Conservation (phyloP, 139 green algal species). For the Chlorella sp. region DNA sequence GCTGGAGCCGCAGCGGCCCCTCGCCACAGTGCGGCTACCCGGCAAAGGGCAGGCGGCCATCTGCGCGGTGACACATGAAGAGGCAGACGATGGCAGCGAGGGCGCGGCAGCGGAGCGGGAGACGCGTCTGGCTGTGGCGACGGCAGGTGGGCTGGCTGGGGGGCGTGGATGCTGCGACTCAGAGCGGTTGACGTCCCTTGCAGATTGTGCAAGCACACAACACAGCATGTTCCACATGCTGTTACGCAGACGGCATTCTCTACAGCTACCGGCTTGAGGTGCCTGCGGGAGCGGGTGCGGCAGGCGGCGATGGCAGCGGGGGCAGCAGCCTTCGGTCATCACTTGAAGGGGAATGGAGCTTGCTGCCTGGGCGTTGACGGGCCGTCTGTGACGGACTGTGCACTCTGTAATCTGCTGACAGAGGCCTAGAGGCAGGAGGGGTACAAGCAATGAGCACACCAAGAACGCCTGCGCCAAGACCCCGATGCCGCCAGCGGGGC, state of each 20-base stretch:
- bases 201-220: too few species aligned
- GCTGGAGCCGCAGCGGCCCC: slow-evolving; percentile 63
- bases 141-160: background rate
- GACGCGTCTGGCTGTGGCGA: slow-evolving; percentile 61
- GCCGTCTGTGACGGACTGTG: too few species aligned
- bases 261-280: slow-evolving; percentile 43
- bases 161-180: too few species aligned
- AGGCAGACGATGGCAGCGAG: background rate
- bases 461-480: too few species aligned
- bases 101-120: background rate
- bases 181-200: too few species aligned
- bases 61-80: slow-evolving; percentile 42
- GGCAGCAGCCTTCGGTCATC: background rate
- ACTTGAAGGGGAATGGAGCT: slow-evolving; percentile 26
- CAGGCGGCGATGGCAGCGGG: background rate
- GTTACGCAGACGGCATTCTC: slow-evolving; percentile 51
- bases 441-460: too few species aligned
- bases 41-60: slow-evolving; percentile 31
- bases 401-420: too few species aligned
- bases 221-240: too few species aligned
- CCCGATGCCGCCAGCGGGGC: too few species aligned
- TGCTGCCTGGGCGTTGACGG: background rate
- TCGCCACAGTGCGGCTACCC: slow-evolving; percentile 67
- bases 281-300: background rate
- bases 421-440: too few species aligned